Conservation (phyloP, 768 basidiomycete genomes). For the Floccularia luteovirens region DNA sequence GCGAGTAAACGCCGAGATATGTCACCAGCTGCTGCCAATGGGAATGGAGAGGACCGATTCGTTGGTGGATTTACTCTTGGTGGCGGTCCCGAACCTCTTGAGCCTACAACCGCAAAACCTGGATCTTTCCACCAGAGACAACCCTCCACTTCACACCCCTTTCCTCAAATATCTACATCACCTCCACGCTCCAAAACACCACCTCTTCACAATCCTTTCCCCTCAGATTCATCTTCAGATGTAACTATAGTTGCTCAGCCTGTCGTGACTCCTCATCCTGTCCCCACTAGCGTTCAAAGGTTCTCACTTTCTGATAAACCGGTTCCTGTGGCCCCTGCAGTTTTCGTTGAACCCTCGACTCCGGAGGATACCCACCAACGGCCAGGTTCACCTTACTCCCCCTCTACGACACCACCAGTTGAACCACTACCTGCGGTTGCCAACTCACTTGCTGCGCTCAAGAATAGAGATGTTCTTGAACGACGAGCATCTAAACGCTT, state of each 20-base stretch:
- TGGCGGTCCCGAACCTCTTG: neutral
- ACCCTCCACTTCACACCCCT: constrained; percentile 7
- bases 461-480: constrained; percentile 80
- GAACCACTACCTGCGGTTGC: constrained; percentile 56
- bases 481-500: constrained; percentile 94
- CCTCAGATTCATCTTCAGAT: constrained; percentile 1
- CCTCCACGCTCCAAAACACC: constrained; percentile 10
- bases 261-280: constrained; percentile 19
- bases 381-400: constrained; percentile 22
- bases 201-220: constrained; percentile 4
- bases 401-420: constrained; percentile 26
- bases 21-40: constrained; percentile 14
- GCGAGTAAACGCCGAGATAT: constrained; percentile 28
- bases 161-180: constrained; percentile 12
- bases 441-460: constrained; percentile 80
- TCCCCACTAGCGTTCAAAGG: constrained; percentile 67
- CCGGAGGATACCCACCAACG: constrained; percentile 27
- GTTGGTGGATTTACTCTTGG: constrained; percentile 46
- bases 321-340: constrained; percentile 33
- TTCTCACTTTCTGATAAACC: constrained; percentile 78
- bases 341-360: constrained; percentile 48
- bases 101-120: constrained; percentile 18
- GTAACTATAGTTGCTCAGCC: neutral
- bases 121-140: constrained; percentile 6
- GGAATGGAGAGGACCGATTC: constrained; percentile 32